Evolutionary conservation across 2,329 filamentous ascomycete genomes (phyloP), one percentile per base, ranked within the genome.

Genomic region (Cytospora paraplurivora): DNA sequence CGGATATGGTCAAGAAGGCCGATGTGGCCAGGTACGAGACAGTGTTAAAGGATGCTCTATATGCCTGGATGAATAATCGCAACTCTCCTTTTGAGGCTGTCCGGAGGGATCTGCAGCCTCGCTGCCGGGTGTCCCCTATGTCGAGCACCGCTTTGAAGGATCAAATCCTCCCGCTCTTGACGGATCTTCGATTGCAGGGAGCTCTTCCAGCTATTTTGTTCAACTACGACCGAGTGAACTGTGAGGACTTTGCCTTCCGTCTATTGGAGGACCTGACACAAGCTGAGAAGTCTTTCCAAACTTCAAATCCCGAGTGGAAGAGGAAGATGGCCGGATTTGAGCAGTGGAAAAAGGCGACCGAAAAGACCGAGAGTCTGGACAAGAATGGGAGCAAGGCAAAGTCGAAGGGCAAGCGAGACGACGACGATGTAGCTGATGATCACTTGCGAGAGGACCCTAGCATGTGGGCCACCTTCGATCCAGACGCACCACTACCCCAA

Each of bases 201-300:
- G 88, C 88, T 0, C 78, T 94, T 1, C 91, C 90, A 0, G 90
- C 88, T 0, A 86, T 94, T 13, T 73, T 93, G 1, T 94, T 94
- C 78, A 91, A 91, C 71, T 94, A 91, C 68, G 88, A 93, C 67
- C 85, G 89, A 55, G 73, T 74, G 1, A 74, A 77, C 35, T 93
- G 91, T 69, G 89, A 92, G 72, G 72, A 74, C 11, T 82, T 89
- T 34, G 82, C 84, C 33, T 68, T 73, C 32, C 69, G 74, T 0
- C 69, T 93, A 0, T 72, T 88, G 1, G 68, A 73, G 0, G 78
- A 85, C 63, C 76, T 93, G 0, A 71, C 81, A 56, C 70, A 77
- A 1, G 81, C 83, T 0, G 88, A 91, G 69, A 67, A 76, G 0
- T 68, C 71, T 8, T 90, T 84, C 78, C 87, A 88, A 69, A 76